These are phyloP conservation scores for Scutellaria minor DNA, from an alignment of 257 asterid species.

Conservation along the genomic window DNA sequence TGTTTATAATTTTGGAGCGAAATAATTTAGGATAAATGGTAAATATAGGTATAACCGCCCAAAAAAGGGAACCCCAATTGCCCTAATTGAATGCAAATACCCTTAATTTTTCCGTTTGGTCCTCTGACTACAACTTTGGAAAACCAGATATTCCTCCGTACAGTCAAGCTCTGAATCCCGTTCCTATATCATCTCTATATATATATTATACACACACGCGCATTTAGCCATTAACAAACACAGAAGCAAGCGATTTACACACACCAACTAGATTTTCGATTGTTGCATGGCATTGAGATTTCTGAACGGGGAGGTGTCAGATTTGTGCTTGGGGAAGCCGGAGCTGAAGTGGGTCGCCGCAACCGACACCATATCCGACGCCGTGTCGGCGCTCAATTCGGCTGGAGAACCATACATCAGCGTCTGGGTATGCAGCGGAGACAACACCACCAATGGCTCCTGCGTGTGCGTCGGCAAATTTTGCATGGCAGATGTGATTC, in stretches of 20 bases:
- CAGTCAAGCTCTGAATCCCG: neutral
- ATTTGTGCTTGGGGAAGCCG: slow-evolving; percentile 87
- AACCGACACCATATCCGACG: slow-evolving; percentile 53
- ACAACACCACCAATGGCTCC: neutral
- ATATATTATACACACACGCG: neutral
- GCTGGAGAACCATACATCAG: slow-evolving; percentile 59
- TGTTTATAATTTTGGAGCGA: no score
- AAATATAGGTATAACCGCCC: neutral
- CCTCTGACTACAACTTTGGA: neutral
- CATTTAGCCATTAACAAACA: neutral
- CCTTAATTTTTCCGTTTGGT: neutral
- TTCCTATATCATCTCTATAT: neutral
- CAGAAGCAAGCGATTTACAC: slow-evolving; percentile 8
- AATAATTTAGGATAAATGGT: neutral
- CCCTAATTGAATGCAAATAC: neutral
- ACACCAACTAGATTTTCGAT: neutral
- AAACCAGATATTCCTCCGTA: slow-evolving; percentile 5
- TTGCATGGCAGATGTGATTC: slow-evolving; percentile 63
- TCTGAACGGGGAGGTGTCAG: slow-evolving; percentile 68
- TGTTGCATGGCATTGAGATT: slow-evolving; percentile 83
- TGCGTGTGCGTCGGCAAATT: slow-evolving; percentile 72
- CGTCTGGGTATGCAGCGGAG: slow-evolving; percentile 57
- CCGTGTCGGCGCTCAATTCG: slow-evolving; percentile 54
- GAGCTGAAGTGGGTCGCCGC: slow-evolving; percentile 57
- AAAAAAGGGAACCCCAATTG: neutral